Base-by-base conservation (phyloP, 2,329 filamentous ascomycete genomes). In the Pestalotiopsis sp. region DNA sequence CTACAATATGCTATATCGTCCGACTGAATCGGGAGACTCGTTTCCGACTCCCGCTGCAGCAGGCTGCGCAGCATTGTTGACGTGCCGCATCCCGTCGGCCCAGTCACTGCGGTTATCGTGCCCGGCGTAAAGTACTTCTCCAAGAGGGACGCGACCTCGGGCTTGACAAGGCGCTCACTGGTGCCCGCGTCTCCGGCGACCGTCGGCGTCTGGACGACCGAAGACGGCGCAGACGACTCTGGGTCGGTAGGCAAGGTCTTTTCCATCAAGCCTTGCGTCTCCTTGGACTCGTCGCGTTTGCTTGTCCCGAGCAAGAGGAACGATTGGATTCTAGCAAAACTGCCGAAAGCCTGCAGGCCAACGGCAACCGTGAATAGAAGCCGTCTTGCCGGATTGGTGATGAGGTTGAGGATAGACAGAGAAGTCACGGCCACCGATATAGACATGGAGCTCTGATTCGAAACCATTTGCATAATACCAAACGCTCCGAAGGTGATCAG, bases 1-100 rank as follows among this genome's bases (percentile, higher is more conserved):
- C 79, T 78, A 64, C 81, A 82, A 64, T 78, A 83, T 13, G 64
- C 64, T 17, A 39, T 61, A 7, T 49, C 41, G 41, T 49, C 41
- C 14, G 41, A 49, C 7, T 14, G 4, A 2, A 49, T 14, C 14
- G 41, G 41, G 7, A 49, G 14, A 3, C 2, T 49, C 7, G 14
- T 49, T 49, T 49, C 41, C 41, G 14, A 14, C 7, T n/a, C 41
- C 4, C 41, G 41, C n/a, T 4, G 41, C 41, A 49, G 41, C 13
- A 49, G 41, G 41, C 41, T 49, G 41, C 41, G 41, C 13, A 49
- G 4, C 13, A 49, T 49, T 2, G 41, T 49, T 0, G 41, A 49
- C 41, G 41, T 49, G 14, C 41, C 41, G 41, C 41, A 49, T 0
- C 41, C 41, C 13, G 41, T 49, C 41, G 41, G 41, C n/a, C 41